Conservation (phyloP, 805 yeast genomes). For the Saccharomycopsis fodiens region DNA sequence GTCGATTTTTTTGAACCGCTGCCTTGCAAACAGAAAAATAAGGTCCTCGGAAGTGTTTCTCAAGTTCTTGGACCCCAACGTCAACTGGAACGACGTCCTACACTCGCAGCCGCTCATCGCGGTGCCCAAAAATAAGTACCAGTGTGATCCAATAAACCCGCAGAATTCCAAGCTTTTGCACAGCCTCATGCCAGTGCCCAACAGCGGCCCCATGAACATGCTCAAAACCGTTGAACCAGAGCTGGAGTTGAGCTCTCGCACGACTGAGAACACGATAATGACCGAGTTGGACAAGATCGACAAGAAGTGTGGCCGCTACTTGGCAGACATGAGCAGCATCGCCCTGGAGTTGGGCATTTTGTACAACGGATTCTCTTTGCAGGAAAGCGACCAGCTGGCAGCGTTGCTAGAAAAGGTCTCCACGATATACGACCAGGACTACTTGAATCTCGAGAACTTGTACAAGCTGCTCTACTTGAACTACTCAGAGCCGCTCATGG, state of each 20-base stretch:
- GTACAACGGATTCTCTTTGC: conserved; percentile 17
- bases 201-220: conserved; percentile 2
- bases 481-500: conserved; percentile 19
- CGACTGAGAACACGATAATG: conserved; percentile 11
- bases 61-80: conserved; percentile 78
- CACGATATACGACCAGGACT: conserved; percentile 18
- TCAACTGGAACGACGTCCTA: conserved; percentile 74
- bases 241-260: conserved; percentile 8
- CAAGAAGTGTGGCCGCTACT: conserved; percentile 7
- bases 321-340: conserved; percentile 15
- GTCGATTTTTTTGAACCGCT: conserved; percentile 69
- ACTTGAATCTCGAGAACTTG: conserved; percentile 17
- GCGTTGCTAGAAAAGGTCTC: conserved; percentile 16
- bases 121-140: conserved; percentile 18
- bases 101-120: conserved; percentile 40
- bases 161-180: conserved; percentile 14
- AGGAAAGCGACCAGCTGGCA: conserved; percentile 8
- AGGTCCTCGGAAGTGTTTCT: conserved; percentile 55
- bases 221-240: conserved; percentile 5
- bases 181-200: conserved; percentile 17
- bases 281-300: conserved; percentile 17
- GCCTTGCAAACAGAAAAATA: conserved; percentile 50
- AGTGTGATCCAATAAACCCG: conserved; percentile 20
- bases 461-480: conserved; percentile 13
- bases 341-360: conserved; percentile 17